Conservation (phyloP, 1,284 basidiomycete species). For the Ustanciosporium gigantosporum region DNA sequence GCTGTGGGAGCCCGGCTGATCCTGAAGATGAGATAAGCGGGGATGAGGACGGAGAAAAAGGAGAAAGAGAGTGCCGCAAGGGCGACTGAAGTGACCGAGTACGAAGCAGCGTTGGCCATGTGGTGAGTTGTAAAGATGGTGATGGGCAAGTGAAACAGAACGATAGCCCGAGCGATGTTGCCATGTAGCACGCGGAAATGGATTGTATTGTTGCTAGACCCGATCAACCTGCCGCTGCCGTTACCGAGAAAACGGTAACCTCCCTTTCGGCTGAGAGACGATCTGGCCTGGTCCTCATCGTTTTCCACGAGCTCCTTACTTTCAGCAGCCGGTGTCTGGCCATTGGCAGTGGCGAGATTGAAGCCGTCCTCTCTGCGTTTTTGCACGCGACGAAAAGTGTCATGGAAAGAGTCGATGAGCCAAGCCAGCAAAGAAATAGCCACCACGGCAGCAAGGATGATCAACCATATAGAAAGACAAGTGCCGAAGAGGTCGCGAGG, state of each 20-base stretch:
- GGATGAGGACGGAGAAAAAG: constrained; percentile 77
- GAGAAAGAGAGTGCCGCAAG: constrained; percentile 77
- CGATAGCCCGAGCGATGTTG: constrained; percentile 83
- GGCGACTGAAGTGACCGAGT: constrained; percentile 67
- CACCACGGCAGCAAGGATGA: constrained; percentile 74
- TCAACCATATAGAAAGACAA: constrained; percentile 79
- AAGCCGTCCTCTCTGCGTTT: constrained; percentile 38
- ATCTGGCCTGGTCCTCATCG: constrained; percentile 13
- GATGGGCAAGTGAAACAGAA: constrained; percentile 90
- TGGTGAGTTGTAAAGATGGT: constrained; percentile 88
- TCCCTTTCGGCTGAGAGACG: constrained; percentile 29
- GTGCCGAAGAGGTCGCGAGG: constrained; percentile 82
- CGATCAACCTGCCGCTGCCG: constrained; percentile 9
- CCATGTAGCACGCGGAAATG: constrained; percentile 66
- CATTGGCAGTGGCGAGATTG: constrained; percentile 7
- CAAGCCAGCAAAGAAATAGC: constrained; percentile 74
- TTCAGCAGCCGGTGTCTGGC: constrained; percentile 2
- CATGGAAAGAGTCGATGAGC: constrained; percentile 39
- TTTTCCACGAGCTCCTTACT: constrained; percentile 14
- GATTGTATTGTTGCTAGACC: constrained; percentile 32
- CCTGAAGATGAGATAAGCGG: constrained; percentile 73
- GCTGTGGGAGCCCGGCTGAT: constrained; percentile 78
- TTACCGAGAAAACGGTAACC: constrained; percentile 35
- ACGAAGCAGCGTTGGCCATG: constrained; percentile 68
- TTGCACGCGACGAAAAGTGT: constrained; percentile 17